Evolutionary conservation across 306 rosid species (phyloP).

Genomic region (Pyrus communis): DNA sequence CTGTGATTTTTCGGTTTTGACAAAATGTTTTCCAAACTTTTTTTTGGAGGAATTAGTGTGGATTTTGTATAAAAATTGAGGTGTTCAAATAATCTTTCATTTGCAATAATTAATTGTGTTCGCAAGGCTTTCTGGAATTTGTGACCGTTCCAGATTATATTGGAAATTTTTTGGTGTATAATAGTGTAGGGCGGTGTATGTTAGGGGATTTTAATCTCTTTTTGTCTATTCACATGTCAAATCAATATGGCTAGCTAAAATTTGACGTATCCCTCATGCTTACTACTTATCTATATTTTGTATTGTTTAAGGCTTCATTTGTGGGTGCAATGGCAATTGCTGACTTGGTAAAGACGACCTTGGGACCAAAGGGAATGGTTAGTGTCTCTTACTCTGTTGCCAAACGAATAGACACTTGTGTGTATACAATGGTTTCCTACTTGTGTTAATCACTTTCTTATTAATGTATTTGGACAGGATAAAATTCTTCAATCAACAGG

Average conservation of each 20-base stretch:
- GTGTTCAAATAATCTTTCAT: neutral
- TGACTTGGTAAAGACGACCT: conserved; percentile 91
- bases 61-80: neutral
- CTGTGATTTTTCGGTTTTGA: neutral
- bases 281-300: neutral
- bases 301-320: conserved; percentile 64
- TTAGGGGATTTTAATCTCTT: neutral
- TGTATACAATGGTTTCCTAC: neutral
- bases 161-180: neutral
- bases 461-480: conserved; percentile 46
- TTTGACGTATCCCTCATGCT: neutral
- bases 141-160: neutral
- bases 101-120: neutral
- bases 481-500: conserved; percentile 96
- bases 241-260: neutral
- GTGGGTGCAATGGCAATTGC: conserved; percentile 95
- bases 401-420: neutral
- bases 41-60: neutral
- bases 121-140: neutral
- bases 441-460: neutral
- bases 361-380: conserved; percentile 99
- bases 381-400: neutral
- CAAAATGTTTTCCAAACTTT: neutral
- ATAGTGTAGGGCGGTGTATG: neutral
- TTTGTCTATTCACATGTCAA: neutral